These are phyloP conservation scores for Aspergillus fischeri DNA, from an alignment of 2,329 filamentous ascomycete species.

Conservation along the genomic window DNA sequence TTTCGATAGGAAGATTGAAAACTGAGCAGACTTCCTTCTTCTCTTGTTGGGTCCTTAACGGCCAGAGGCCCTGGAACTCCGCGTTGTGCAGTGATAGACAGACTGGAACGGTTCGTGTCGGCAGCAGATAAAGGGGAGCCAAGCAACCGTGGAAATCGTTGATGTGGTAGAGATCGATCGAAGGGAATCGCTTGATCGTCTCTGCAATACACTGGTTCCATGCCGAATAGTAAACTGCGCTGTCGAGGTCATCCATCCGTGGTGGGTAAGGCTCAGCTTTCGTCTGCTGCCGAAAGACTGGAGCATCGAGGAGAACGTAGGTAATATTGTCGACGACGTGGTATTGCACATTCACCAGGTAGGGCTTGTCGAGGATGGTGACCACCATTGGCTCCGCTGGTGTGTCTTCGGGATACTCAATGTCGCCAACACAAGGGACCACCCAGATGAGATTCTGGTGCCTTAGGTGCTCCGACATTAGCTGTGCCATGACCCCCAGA, in stretches of 20 bases:
- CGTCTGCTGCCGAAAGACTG: constrained; percentile 62
- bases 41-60: constrained; percentile 60
- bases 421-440: constrained; percentile 59
- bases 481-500: constrained; percentile 65
- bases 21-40: constrained; percentile 61
- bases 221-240: constrained; percentile 64
- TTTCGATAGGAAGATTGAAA: constrained; percentile 57
- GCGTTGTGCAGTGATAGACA: constrained; percentile 66
- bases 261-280: constrained; percentile 61
- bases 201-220: constrained; percentile 69
- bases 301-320: constrained; percentile 63
- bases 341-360: constrained; percentile 61
- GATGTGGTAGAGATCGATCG: constrained; percentile 61
- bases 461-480: constrained; percentile 63
- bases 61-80: constrained; percentile 67
- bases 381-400: constrained; percentile 59
- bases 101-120: constrained; percentile 56
- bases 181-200: constrained; percentile 58
- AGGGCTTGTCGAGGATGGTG: constrained; percentile 57
- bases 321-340: constrained; percentile 63
- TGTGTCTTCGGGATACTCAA: constrained; percentile 60
- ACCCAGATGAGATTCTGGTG: constrained; percentile 65
- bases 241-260: constrained; percentile 66
- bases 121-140: constrained; percentile 62
- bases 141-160: constrained; percentile 63